phyloP scores from a whole-genome alignment of 305 asterid genomes.

The Solanum chacoense region DNA sequence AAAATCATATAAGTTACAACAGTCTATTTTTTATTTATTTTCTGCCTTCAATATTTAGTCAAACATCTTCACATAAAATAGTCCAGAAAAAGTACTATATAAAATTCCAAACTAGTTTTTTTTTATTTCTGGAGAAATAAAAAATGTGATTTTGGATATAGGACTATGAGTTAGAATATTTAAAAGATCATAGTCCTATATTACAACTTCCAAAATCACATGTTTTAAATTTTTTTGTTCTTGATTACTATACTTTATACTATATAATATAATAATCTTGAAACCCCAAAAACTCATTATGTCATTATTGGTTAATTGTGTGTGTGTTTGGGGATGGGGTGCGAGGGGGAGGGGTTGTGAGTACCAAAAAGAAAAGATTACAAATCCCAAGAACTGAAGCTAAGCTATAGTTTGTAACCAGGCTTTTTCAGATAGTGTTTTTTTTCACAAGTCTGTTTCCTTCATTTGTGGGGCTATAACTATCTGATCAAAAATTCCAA shows the following conservation, averaged over 20 bases:
- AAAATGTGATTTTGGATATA: neutral
- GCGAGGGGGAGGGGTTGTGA: neutral
- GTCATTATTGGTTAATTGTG: neutral
- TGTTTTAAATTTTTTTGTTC: neutral
- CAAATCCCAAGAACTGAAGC: slow-evolving; percentile 10
- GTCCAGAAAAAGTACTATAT: neutral
- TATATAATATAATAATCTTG: neutral
- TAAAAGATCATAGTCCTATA: neutral
- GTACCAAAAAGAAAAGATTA: neutral
- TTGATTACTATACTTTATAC: neutral
- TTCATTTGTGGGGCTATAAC: slow-evolving; percentile 7
- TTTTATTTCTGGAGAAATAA: too few species aligned
- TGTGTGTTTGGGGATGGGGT: too few species aligned
- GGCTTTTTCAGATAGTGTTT: neutral
- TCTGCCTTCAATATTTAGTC: neutral
- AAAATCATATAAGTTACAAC: neutral
- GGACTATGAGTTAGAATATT: neutral
- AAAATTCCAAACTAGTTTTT: neutral
- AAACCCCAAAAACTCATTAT: neutral
- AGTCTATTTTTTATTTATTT: neutral
- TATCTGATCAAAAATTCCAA: slow-evolving; percentile 3
- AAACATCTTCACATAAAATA: neutral
- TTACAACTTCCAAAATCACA: neutral
- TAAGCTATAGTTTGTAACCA: slow-evolving; percentile 10
- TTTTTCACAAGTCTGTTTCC: neutral